These are phyloP conservation scores for Calycina herbarum DNA, from an alignment of 2,329 filamentous ascomycete genomes.

Conservation along the genomic window DNA sequence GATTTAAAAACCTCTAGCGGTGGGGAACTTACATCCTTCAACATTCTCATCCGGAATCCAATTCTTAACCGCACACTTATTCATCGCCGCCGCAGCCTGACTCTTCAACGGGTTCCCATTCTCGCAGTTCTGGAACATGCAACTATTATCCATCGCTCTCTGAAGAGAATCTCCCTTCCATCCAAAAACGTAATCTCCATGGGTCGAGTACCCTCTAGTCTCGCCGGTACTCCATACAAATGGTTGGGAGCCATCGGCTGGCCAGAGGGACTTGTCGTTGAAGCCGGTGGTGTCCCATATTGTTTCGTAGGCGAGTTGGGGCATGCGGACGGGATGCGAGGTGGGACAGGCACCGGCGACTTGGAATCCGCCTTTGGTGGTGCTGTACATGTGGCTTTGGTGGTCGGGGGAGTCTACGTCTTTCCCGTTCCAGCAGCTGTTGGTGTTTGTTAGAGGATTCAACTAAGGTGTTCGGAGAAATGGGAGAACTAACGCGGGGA, in stretches of 20 bases:
- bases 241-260: conserved; percentile 18
- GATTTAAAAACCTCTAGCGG: too few relatives aligned
- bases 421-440: conserved; percentile 28
- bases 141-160: conserved; percentile 10
- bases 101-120: conserved; percentile 16
- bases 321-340: conserved; percentile 53
- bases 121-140: conserved; percentile 20
- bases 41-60: conserved; percentile 12
- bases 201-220: conserved; percentile 8
- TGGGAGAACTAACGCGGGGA: conserved; percentile 13
- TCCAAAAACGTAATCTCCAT: conserved; percentile 15
- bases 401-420: conserved; percentile 41
- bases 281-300: conserved; percentile 50
- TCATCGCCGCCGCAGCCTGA: conserved; percentile 16
- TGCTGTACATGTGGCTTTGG: conserved; percentile 56
- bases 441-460: background rate
- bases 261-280: conserved; percentile 22
- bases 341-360: conserved; percentile 50
- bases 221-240: conserved; percentile 21
- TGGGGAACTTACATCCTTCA: conserved; percentile 10
- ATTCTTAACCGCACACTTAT: conserved; percentile 18
- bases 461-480: background rate
- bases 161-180: conserved; percentile 15
- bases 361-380: conserved; percentile 36
- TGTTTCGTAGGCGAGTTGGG: conserved; percentile 60